Percentiles rank a stretch among this genome's conserved stretches.
phyloP scores from a whole-genome alignment of 495 filamentous ascomycete species.

The Parathielavia appendiculata region DNA sequence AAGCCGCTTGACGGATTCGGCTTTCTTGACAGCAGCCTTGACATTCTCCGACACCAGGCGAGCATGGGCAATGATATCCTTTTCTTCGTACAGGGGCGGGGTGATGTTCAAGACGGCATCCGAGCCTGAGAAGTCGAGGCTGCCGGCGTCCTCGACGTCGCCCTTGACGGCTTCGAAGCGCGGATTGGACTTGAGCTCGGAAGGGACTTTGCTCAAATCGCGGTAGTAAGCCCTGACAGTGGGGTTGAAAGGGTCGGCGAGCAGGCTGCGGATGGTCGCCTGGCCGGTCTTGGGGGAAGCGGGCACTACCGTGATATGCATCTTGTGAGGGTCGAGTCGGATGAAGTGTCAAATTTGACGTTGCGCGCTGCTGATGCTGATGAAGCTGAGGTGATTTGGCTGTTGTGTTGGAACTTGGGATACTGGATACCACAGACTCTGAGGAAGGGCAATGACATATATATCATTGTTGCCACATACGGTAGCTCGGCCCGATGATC shows the following conservation, averaged over 20 bases:
- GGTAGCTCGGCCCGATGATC: background rate
- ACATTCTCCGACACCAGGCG: constrained; percentile 19
- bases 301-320: constrained; percentile 25
- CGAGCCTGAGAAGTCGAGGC: constrained; percentile 17
- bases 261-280: constrained; percentile 25
- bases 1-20: constrained; percentile 20
- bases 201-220: constrained; percentile 20
- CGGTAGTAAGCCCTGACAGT: constrained; percentile 24
- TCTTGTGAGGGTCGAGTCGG: background rate
- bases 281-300: constrained; percentile 23
- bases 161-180: constrained; percentile 25
- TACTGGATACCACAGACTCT: background rate
- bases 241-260: constrained; percentile 16
- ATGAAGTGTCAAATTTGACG: background rate
- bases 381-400: background rate
- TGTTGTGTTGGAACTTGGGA: too few species aligned
- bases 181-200: constrained; percentile 20
- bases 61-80: constrained; percentile 16
- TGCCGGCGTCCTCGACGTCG: constrained; percentile 19
- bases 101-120: constrained; percentile 24
- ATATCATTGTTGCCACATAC: too few species aligned
- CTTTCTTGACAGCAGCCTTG: constrained; percentile 21
- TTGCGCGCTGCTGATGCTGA: background rate
- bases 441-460: too few species aligned
- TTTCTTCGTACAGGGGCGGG: constrained; percentile 17